These are phyloP conservation scores for Xylariomycetidae sp. DNA, from an alignment of 2,329 filamentous ascomycete genomes.

Conservation along the genomic window DNA sequence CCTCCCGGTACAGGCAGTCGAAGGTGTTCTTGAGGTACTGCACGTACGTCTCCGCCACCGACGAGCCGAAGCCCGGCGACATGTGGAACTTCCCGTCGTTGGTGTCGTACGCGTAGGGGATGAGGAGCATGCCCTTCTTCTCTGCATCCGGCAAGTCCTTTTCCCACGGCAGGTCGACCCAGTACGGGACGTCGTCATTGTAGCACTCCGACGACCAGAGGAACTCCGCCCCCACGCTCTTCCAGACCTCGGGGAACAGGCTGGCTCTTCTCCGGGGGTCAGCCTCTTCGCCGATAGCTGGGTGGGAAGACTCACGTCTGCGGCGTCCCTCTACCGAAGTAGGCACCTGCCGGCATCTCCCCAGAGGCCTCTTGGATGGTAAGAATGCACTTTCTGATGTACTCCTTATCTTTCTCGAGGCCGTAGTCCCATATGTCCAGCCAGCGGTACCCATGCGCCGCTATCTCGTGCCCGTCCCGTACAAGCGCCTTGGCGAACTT, in stretches of 20 bases:
- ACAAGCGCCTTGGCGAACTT: constrained; percentile 33
- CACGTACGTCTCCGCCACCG: constrained; percentile 31
- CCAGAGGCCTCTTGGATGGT: constrained; percentile 28
- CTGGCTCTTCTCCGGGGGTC: not conserved
- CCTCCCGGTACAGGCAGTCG: constrained; percentile 34
- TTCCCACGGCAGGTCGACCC: constrained; percentile 24
- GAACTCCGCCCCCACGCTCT: constrained; percentile 20
- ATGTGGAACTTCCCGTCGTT: constrained; percentile 32
- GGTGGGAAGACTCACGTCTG: constrained; percentile 13
- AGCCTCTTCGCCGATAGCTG: not conserved
- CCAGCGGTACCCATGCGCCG: constrained; percentile 35
- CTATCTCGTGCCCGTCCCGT: constrained; percentile 30
- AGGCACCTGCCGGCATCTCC: constrained; percentile 28
- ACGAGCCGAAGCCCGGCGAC: constrained; percentile 34
- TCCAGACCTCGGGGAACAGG: constrained; percentile 22
- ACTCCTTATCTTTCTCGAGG: constrained; percentile 30
- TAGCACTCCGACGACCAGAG: constrained; percentile 24
- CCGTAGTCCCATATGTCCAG: constrained; percentile 34
- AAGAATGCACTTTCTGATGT: constrained; percentile 31
- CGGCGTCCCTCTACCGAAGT: constrained; percentile 28
- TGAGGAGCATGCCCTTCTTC: constrained; percentile 31
- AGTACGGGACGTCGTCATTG: constrained; percentile 25
- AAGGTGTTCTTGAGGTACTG: constrained; percentile 35
- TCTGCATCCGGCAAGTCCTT: constrained; percentile 21
- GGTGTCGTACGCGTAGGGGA: constrained; percentile 31